These are phyloP conservation scores for Leptodontidium sp. DNA, from an alignment of 2,329 filamentous ascomycete genomes.

Conservation along the genomic window DNA sequence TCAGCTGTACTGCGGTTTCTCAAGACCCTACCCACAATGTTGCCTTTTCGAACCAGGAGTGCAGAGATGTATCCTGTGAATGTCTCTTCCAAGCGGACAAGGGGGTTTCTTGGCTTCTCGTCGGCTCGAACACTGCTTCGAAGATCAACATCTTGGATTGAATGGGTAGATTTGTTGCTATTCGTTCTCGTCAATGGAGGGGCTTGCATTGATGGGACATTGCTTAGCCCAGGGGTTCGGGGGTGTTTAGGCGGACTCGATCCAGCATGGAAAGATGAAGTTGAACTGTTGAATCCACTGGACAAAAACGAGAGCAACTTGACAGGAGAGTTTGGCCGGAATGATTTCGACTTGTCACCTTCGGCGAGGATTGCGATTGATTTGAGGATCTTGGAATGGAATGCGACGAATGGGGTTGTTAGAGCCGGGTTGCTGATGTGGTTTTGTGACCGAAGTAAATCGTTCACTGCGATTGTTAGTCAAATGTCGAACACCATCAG, in stretches of 20 bases:
- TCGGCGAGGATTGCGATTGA: conserved; percentile 70
- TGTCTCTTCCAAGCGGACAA: conserved; percentile 82
- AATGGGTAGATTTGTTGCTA: conserved; percentile 44
- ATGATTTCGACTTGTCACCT: conserved; percentile 70
- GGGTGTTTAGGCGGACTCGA: conserved; percentile 41
- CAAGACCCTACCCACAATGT: conserved; percentile 81
- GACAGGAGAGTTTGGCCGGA: conserved; percentile 84
- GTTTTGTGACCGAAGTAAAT: conserved; percentile 75
- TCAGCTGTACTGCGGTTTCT: conserved; percentile 75
- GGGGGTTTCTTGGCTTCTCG: conserved; percentile 66
- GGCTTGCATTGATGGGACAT: conserved; percentile 52
- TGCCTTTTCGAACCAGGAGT: conserved; percentile 84
- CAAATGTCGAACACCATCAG: neutral
- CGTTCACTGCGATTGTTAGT: conserved; percentile 66
- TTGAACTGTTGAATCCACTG: conserved; percentile 59
- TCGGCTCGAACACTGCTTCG: conserved; percentile 51
- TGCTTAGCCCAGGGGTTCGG: conserved; percentile 49
- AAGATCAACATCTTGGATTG: conserved; percentile 42
- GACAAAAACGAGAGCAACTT: conserved; percentile 87
- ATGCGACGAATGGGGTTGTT: conserved; percentile 74
- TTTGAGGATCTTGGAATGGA: conserved; percentile 79
- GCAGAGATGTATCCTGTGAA: conserved; percentile 85
- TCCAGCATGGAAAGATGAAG: conserved; percentile 49
- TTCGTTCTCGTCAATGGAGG: conserved; percentile 40
- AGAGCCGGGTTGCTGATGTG: conserved; percentile 70